phyloP scores from a whole-genome alignment of 305 asterid species.

The Solanum hybrid region DNA sequence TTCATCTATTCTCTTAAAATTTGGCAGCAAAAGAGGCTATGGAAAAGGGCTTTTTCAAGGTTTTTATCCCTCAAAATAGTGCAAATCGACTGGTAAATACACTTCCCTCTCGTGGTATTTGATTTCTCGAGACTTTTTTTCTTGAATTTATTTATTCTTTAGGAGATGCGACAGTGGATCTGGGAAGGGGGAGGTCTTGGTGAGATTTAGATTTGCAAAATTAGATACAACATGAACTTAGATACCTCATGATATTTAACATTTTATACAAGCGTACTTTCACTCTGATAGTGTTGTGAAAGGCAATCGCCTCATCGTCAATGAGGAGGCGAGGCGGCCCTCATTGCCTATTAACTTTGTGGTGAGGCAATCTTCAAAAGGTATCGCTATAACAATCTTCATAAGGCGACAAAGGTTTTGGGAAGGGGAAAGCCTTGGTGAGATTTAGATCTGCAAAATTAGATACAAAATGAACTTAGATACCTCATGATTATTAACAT shows the following conservation, averaged over 20 bases:
- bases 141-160: not conserved
- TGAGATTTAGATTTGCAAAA: not conserved
- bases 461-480: not conserved
- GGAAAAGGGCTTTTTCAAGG: not conserved
- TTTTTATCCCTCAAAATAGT: not conserved
- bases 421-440: not conserved
- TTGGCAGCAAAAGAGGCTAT: not conserved
- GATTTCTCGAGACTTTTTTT: not conserved
- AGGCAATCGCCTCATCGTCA: no score
- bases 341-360: no score
- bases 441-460: not conserved
- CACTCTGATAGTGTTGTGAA: not conserved
- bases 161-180: not conserved
- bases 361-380: no score
- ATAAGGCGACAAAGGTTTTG: not conserved
- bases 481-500: not conserved
- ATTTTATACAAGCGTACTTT: not conserved
- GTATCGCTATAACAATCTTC: fast-evolving
- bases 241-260: not conserved
- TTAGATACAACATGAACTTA: not conserved
- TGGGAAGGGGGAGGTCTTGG: not conserved
- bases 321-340: no score
- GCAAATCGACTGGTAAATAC: not conserved
- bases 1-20: not conserved
- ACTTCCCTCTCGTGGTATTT: not conserved